Evolutionary conservation across 164 flowering plant genomes (phyloP).

Genomic region (Stephania cephalantha): DNA sequence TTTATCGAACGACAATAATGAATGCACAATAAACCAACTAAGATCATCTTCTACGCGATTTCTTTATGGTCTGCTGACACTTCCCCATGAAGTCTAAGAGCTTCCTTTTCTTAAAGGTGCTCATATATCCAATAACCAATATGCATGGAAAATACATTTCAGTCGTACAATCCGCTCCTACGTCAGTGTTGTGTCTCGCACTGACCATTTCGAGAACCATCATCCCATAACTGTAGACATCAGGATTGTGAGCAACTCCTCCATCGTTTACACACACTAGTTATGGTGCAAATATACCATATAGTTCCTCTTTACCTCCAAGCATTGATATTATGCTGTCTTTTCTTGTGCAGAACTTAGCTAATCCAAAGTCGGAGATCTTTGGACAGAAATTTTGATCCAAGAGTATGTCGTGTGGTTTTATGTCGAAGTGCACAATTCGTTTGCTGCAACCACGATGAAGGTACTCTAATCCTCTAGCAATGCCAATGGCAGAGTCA

Average conservation of each 20-base stretch:
- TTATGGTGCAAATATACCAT: neutral
- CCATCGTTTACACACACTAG: neutral
- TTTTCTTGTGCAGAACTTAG: neutral
- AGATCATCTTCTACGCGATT: constrained; percentile 27
- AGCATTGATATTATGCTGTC: neutral
- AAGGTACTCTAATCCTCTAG: constrained; percentile 4
- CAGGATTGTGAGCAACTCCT: neutral
- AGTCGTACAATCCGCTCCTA: constrained; percentile 14
- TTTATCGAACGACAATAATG: constrained; percentile 31
- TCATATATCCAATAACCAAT: constrained; percentile 23
- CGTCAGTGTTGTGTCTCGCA: constrained; percentile 19
- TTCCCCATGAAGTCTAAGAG: constrained; percentile 12
- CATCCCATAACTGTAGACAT: neutral
- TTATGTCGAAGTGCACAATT: constrained; percentile 4
- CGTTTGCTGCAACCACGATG: neutral
- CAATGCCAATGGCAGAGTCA: neutral
- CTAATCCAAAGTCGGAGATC: neutral
- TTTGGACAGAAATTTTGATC: neutral
- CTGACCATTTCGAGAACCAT: constrained; percentile 11
- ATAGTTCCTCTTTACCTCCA: neutral
- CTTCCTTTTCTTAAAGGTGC: constrained; percentile 13
- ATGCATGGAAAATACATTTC: constrained; percentile 30
- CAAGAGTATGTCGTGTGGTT: neutral
- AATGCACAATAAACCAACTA: constrained; percentile 40
- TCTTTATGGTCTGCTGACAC: constrained; percentile 18